phyloP scores from a whole-genome alignment of 2,329 filamentous ascomycete genomes.

The Ampelomyces quisqualis region DNA sequence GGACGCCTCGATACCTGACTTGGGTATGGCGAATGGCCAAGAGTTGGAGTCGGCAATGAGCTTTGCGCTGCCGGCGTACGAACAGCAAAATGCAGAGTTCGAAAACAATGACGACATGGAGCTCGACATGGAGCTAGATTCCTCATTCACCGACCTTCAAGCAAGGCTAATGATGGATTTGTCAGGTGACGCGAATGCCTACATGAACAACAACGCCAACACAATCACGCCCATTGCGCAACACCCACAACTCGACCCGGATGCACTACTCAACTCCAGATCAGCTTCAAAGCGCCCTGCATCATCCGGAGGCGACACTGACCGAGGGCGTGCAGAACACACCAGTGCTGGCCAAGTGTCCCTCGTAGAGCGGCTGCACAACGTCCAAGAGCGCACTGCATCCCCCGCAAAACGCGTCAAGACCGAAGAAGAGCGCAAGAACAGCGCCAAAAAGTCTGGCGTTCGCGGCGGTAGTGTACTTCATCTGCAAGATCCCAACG shows the following conservation, averaged over 20 bases:
- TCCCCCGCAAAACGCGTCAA: conserved; percentile 49
- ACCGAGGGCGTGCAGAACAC: conserved; percentile 27
- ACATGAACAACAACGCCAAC: conserved; percentile 16
- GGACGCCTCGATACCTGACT: neutral
- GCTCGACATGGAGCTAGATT: neutral
- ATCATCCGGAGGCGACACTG: conserved; percentile 18
- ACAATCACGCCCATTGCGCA: conserved; percentile 6
- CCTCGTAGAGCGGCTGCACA: conserved; percentile 75
- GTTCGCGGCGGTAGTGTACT: conserved; percentile 41
- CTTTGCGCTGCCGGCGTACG: conserved; percentile 2
- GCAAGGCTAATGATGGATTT: conserved; percentile 21
- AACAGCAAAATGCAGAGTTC: neutral
- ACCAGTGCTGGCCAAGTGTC: conserved; percentile 51
- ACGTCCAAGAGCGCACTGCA: conserved; percentile 66
- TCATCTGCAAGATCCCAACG: conserved; percentile 44
- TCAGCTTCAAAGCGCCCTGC: conserved; percentile 36
- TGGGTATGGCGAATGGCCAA: conserved; percentile 3
- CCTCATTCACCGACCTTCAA: conserved; percentile 5
- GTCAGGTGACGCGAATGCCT: conserved; percentile 21
- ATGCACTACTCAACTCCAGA: conserved; percentile 40
- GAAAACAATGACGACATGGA: neutral
- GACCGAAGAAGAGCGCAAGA: conserved; percentile 24
- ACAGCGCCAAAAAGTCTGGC: conserved; percentile 23
- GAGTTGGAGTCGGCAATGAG: neutral
- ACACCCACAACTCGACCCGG: conserved; percentile 27